Evolutionary conservation across 2,329 filamentous ascomycete species (phyloP), one percentile per base, ranked within the genome.

Genomic region (Penicillium aurantiogriseum): DNA sequence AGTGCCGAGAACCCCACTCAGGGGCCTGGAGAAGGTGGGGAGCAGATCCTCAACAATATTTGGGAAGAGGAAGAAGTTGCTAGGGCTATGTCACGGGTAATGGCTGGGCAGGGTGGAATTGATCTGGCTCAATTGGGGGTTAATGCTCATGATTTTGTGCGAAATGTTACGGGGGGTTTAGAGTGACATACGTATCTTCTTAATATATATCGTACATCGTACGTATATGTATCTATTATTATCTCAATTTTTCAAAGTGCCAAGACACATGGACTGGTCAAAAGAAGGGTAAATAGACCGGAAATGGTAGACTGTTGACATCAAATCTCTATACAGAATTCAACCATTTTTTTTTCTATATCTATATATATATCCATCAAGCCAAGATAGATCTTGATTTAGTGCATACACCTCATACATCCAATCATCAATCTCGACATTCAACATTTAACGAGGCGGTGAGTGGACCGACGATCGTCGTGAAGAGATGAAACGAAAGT

Each of bases 61-160:
- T 85, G 82, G 54, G 96, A 96, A 72, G 96, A 95, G 87, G 75
- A 79, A 57, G 77, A 80, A 62, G 79, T 80, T 25, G 74, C 77
- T 54, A 78, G 80, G 10, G 87, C 88, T 44, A 91, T 97, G 77
- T 88, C 85, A 7, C 79, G 83, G 51, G 85, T 90, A 25, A 88
- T 95, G 83, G 89, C 92, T 78, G 89, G 93, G 61, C 81, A 74
- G 15, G 75, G 73, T 42, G 72, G 71, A 4, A 66, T 80, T 21
- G 74, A 79, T 66, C 57, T 79, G 53, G 73, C 71, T 13, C 72
- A 71, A 60, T 62, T 80, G 59, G 75, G 76, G 11, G 73, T 72
- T 56, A 76, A 73, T 62, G 78, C 75, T 21, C 69, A 71, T 49
- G 73, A 74, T 48, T 80, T 78, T 69, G 79, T 80, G 31, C 74